These are phyloP conservation scores for Mantamonas sphyraenae DNA, from an alignment of 78 protist genomes.

Conservation along the genomic window DNA sequence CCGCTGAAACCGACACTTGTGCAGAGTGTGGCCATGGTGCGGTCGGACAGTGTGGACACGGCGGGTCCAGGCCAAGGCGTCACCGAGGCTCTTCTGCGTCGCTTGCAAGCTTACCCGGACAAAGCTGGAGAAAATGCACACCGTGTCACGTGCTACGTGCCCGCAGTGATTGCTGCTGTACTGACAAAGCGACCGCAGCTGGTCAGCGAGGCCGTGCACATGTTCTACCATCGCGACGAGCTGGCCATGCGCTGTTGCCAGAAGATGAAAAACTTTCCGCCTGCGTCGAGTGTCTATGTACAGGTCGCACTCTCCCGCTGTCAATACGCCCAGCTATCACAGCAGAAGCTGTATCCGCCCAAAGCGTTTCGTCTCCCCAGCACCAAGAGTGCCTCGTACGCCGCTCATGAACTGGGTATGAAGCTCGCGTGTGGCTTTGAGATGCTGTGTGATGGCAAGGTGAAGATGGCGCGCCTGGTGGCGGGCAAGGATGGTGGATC, in stretches of 20 bases:
- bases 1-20: no score
- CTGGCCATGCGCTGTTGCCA: neutral
- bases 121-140: no score
- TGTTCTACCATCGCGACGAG: neutral
- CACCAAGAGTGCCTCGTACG: neutral
- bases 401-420: neutral
- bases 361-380: neutral
- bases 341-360: neutral
- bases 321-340: neutral
- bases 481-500: no score
- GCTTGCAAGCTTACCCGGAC: no score
- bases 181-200: neutral
- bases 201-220: neutral
- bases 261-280: no score
- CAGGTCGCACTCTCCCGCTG: neutral
- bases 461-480: no score
- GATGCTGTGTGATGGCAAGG: neutral
- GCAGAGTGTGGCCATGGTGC: no score
- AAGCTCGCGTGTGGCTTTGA: conserved; percentile 1
- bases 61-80: no score
- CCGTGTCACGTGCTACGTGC: no score
- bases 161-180: neutral
- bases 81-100: no score
- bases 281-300: no score
- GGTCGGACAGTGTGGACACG: no score